Evolutionary conservation across 139 green algal genomes (phyloP).

Genomic region (Cymbomonas tetramitiformis): DNA sequence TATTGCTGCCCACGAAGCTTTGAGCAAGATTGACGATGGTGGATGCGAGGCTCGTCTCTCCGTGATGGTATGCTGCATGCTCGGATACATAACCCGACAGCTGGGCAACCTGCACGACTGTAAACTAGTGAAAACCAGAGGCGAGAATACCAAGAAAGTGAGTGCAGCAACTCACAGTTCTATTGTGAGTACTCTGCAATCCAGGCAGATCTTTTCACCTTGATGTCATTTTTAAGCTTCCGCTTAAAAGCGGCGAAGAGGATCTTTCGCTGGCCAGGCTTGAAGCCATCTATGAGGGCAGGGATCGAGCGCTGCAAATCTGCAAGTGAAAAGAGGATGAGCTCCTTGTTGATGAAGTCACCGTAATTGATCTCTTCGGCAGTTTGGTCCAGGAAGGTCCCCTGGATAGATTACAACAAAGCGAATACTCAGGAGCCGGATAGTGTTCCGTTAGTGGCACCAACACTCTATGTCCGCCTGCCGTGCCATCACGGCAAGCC

Average conservation of each 20-base stretch:
- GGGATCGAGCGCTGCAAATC: constrained; percentile 95
- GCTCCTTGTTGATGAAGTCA: constrained; percentile 71
- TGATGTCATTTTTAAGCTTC: constrained; percentile 85
- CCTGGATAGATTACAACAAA: constrained; percentile 53
- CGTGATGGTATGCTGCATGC: constrained; percentile 97
- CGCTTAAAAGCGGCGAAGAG: constrained; percentile 92
- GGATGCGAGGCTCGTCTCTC: constrained; percentile 62
- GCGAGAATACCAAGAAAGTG: constrained; percentile 2
- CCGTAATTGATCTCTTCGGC: constrained; percentile 64
- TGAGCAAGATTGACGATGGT: constrained; percentile 84
- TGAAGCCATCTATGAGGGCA: constrained; percentile 85
- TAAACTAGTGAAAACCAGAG: too few relatives aligned
- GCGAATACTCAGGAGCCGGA: not conserved
- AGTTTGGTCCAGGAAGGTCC: constrained; percentile 80
- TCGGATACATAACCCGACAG: constrained; percentile 88
- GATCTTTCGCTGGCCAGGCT: constrained; percentile 97
- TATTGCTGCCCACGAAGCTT: constrained; percentile 94
- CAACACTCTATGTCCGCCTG: too few relatives aligned
- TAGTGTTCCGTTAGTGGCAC: too few relatives aligned
- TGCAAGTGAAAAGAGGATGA: constrained; percentile 42
- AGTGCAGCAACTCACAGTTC: not conserved
- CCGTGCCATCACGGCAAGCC: too few relatives aligned
- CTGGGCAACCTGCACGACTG: constrained; percentile 90
- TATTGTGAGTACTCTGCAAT: not conserved
- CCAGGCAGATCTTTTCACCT: constrained; percentile 37